Evolutionary conservation across 306 rosid genomes (phyloP).

Genomic region (Acacia confusa): DNA sequence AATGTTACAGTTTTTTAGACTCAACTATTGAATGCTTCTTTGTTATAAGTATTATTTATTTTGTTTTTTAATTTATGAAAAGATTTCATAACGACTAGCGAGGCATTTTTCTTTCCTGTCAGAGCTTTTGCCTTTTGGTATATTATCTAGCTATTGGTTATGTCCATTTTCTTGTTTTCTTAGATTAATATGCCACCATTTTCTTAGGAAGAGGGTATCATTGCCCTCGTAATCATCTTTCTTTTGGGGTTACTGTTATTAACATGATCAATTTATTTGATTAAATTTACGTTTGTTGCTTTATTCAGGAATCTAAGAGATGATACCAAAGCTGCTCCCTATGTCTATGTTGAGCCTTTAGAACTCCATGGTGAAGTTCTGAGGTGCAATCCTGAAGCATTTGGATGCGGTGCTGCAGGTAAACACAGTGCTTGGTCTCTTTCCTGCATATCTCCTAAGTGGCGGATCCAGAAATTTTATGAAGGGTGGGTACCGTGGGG

Average conservation of each 20-base stretch:
- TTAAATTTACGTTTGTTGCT: too few species aligned
- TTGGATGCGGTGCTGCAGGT: constrained; percentile 72
- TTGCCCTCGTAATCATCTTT: too few species aligned
- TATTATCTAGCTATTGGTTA: not conserved
- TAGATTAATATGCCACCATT: not conserved
- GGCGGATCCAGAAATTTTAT: too few species aligned
- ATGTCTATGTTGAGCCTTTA: constrained; percentile 54
- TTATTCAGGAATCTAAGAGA: too few species aligned
- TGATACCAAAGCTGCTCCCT: constrained; percentile 44
- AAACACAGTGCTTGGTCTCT: constrained; percentile 59
- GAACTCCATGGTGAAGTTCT: constrained; percentile 80
- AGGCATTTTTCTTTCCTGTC: constrained; percentile 2
- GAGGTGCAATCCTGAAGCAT: constrained; percentile 71
- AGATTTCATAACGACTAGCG: not conserved
- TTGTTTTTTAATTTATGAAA: not conserved
- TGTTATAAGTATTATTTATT: not conserved
- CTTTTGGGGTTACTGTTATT: not conserved
- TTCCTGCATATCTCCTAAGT: constrained; percentile 7
- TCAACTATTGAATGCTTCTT: not conserved
- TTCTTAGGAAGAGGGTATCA: not conserved
- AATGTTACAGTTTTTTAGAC: not conserved
- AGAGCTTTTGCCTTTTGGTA: constrained; percentile 8
- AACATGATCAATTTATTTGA: not conserved
- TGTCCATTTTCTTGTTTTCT: constrained; percentile 8
- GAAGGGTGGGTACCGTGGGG: too few species aligned